Evolutionary conservation across 805 yeast species (phyloP), one percentile per base, ranked within the genome.

Genomic region (Saturnispora mendoncae): DNA sequence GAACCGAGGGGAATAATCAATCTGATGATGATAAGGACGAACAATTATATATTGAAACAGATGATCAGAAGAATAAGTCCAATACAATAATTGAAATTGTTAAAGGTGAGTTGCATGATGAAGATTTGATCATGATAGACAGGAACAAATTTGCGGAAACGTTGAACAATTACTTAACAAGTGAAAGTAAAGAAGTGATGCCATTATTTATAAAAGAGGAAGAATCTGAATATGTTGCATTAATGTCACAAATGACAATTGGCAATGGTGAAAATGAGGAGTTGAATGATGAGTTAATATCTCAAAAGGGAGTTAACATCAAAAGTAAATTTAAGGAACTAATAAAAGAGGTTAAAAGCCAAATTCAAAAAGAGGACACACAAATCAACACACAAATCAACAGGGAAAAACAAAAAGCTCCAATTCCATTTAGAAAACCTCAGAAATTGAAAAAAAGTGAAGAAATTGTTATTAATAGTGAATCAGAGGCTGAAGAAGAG

Each of bases 71-170:
- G 14, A 43, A 50, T 41, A 31, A 48, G 25, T 45, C 57, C 33
- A 27, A 33, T 46, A 39, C 50, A 30, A 51, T 59, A 17, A 53
- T 77, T 4, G 72, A 73, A 45, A 67, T 87, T 45, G 78, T 90
- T 20, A 72, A 73, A 33, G 76, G 73, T 40, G 74, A 75, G 33
- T 60, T 90, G 43, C 66, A 70, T 29, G 78, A 78, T 32, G 74
- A 84, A 41, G 73, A 77, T 41, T 64, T 90, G 33, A 68, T 78
- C 3, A 60, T 90, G 33, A 59, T 90, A n/a, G 83, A 86, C 0
- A 90, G 84, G 48, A 60, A 66, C 9, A 94, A 92, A 0, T 69
- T 88, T 57, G 76, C 76, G 37, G 75, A 78, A 26, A 90, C 94
- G 8, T 28, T 40, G 18, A 29, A 40, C 12, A 14, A 28, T 14